Base-by-base conservation (phyloP, 441 rosid species). In the Manihot esculenta region DNA sequence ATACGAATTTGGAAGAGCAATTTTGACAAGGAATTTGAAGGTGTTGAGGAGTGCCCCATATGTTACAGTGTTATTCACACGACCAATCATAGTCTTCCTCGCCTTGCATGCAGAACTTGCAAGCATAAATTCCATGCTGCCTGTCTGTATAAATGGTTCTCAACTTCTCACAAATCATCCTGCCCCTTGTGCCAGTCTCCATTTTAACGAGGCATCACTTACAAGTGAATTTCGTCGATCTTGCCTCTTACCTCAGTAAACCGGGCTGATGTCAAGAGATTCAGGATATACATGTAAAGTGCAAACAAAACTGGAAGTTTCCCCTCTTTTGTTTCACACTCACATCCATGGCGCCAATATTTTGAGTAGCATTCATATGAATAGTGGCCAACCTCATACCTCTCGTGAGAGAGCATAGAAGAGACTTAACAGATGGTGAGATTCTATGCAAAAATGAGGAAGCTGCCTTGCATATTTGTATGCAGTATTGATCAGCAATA, bases 151-250 rank as follows among this genome's bases (percentile, higher is more conserved):
- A 95, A 92, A 85, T 95, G 98, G 99, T 92, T 92, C 88, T 84
- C 85, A 13, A 95, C 99, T 0, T 91, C 99, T 55, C 89, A 84
- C 72, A 95, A 95, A 81, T 89, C 96, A 75, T 81, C 91, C 57
- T 95, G 98, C 79, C 99, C 99, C 11, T 71, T 95, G 77, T 92
- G 99, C 81, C 98, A 92, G 76, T 95, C 99, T 79, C 94, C 96
- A 53, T 92, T 90, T 74, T 93, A 78, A 26, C 26, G 33, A 7
- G 41, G 21, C 17, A 33, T 67, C 64, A 26, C 8, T 12, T 70
- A 30, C 45, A 17, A 35, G 26, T 50, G 14, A 17, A 35, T 33
- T 23, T 14, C 51, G 15, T 41, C 5, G 62, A 67, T 49, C 33
- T 49, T 35, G n/a, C 30, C 11, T 13, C 1, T n/a, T n/a, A n/a